Base-by-base conservation (phyloP, 176 grass and related monocot genomes). In the Pharus latifolius region DNA sequence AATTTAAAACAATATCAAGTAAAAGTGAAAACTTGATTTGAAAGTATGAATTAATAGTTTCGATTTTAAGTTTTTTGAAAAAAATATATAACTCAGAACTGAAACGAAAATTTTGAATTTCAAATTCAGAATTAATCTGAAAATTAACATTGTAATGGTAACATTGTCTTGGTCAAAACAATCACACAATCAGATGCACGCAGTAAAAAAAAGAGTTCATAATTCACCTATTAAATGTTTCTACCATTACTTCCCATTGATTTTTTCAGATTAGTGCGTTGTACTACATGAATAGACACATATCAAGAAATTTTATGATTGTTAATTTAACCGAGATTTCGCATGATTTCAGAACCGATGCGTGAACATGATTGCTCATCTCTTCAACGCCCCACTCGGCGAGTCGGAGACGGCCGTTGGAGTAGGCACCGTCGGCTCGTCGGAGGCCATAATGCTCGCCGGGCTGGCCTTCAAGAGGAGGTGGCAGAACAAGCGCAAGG, bases 391-490 rank as follows among this genome's bases (percentile, higher is more conserved):
- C 31, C 91, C 91, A 9, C 82, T 96, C 0, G 91, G 88, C 0
- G 84, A 96, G 7, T 76, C 78, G 0, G 91, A 91, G 26, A 63
- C 88, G 6, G 91, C 91, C 1, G 70, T 91, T 2, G 91, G 91
- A 23, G 91, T 96, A 0, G 88, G 92, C 46, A 91, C 88, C 1
- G 92, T 96, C 28, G 92, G 92, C 16, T 91, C 92, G 0, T 96
- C 92, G 0, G 88, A 96, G 84, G 92, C 92, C 46, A 96, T 96
- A 72, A 91, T 96, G 92, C 88, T 96, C 59, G 92, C 92, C 18
- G 88, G 92, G 12, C 70, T 96, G 60, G 92, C 92, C 37, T 96
- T 96, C 75, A 96, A 96, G 66, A 72, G 92, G 2, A 24, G 77
- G 7, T 96, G 92, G 92, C 92, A 96, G 85, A 96, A 83, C 82